Conservation (phyloP, 1,139 yeast species). For the Zygotorulaspora mrakii region DNA sequence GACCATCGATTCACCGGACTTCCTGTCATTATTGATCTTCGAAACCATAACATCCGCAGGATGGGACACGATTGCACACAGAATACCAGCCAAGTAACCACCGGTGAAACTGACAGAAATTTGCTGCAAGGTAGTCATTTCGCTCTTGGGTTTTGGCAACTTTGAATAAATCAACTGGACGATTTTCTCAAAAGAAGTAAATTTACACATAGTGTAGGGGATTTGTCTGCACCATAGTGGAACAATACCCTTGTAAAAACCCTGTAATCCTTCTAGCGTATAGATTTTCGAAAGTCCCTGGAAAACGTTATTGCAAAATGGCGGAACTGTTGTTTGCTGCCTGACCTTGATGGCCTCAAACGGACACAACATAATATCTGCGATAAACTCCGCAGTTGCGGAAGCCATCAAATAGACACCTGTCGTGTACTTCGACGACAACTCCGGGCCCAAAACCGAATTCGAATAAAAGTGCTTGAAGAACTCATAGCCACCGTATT, state of each 20-base stretch:
- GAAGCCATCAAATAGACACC: constrained; percentile 76
- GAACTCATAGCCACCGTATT: constrained; percentile 88
- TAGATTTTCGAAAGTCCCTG: constrained; percentile 67
- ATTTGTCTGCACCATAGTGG: constrained; percentile 95
- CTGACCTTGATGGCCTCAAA: constrained; percentile 90
- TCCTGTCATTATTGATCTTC: constrained; percentile 74
- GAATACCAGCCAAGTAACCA: constrained; percentile 94
- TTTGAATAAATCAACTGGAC: constrained; percentile 66
- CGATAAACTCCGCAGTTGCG: constrained; percentile 89
- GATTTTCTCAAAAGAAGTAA: constrained; percentile 86
- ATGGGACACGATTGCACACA: constrained; percentile 91
- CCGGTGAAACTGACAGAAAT: constrained; percentile 92
- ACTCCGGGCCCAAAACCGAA: constrained; percentile 58
- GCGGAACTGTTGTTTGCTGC: constrained; percentile 85
- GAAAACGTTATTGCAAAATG: constrained; percentile 63
- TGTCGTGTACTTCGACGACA: constrained; percentile 63
- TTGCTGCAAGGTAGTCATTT: constrained; percentile 61
- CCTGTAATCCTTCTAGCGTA: constrained; percentile 63
- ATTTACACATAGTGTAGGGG: constrained; percentile 95
- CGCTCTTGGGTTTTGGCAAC: constrained; percentile 50
- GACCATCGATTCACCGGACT: constrained; percentile 61
- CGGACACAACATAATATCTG: constrained; percentile 86
- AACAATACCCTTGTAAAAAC: constrained; percentile 78
- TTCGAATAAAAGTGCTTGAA: constrained; percentile 77
- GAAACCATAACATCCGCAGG: constrained; percentile 98